Evolutionary conservation across 352 stramenopile species (phyloP), one percentile per base, ranked within the genome.

Genomic region (Aphanomyces euteiches): DNA sequence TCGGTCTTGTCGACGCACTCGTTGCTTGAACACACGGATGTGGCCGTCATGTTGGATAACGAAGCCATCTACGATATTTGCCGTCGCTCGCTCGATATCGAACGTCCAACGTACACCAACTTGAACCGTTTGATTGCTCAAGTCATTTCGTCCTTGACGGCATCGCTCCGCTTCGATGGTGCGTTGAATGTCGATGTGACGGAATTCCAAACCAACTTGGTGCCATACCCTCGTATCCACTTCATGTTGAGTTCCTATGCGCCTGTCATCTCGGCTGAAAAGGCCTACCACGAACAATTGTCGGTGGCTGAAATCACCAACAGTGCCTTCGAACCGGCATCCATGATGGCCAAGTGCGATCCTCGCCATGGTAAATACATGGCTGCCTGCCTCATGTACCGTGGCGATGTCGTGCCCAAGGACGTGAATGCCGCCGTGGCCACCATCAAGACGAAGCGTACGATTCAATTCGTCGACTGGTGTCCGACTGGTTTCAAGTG

Each of bases 181-280:
- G 96, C 99, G 82, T 82, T 99, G 47, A 99, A 99, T 89, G 99
- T 93, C 69, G 97, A 99, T 89, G 80, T 99, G 57, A 90, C 96
- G 65, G 99, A 99, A 87, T 83, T 99, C 53, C 94, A 95, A 19
- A 96, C 99, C 47, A 99, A 99, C 89, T 89, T 99, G 90, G 96
- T 99, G 63, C 97, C 97, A 63, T 99, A 99, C 88, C 97, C 97
- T 66, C 96, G 97, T 93, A 93, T 99, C 48, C 97, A 99, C 89
- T 99, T 99, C 87, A 99, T 99, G 84, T 97, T 99, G 81, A 98
- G 99, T 75, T 96, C 96, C 79, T 99, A 99, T 74, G 97, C 97
- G 47, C 97, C 97, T 43, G 77, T 99, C 63, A 99, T 96, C 12
- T 96, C 91, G 64, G 85, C 83, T 76, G 92, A 89, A 64, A 99